Evolutionary conservation across 352 stramenopile genomes (phyloP).

Genomic region (Pythium brassicae): DNA sequence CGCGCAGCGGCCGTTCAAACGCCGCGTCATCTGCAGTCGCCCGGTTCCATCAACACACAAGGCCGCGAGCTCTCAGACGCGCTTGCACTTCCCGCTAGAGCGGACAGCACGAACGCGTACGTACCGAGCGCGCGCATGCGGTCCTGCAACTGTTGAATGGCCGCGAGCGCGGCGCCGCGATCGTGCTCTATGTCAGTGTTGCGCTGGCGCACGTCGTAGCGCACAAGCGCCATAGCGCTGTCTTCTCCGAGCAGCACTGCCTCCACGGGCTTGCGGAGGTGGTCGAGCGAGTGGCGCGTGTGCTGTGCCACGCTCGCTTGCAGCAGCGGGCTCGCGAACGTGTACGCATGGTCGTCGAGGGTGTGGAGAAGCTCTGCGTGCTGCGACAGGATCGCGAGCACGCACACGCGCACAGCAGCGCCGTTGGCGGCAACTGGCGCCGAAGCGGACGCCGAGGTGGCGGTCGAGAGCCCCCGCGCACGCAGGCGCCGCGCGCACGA

Average conservation of each 20-base stretch:
- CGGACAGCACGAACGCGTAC: background rate
- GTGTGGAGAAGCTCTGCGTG: constrained; percentile 45
- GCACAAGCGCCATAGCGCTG: constrained; percentile 19
- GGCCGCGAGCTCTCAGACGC: too few species aligned
- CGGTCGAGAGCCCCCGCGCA: background rate
- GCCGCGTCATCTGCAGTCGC: constrained; percentile 10
- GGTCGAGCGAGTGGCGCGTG: constrained; percentile 76
- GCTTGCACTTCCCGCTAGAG: too few species aligned
- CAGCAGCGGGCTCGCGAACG: constrained; percentile 58
- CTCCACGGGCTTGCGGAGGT: constrained; percentile 69
- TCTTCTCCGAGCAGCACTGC: constrained; percentile 4
- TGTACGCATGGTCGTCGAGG: constrained; percentile 57
- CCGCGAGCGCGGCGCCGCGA: constrained; percentile 40
- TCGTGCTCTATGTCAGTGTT: constrained; percentile 65
- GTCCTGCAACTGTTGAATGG: constrained; percentile 46
- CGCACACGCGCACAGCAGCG: constrained; percentile 27
- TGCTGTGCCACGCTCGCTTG: constrained; percentile 65
- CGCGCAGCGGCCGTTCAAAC: constrained; percentile 28
- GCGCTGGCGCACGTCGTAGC: constrained; percentile 69
- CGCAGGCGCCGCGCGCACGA: too few species aligned
- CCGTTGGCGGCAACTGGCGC: background rate
- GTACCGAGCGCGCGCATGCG: constrained; percentile 25
- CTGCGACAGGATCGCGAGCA: constrained; percentile 63
- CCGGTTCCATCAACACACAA: background rate
- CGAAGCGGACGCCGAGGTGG: background rate